Evolutionary conservation across 768 basidiomycete species (phyloP), one percentile per base, ranked within the genome.

Genomic region (Collybiopsis confluens): DNA sequence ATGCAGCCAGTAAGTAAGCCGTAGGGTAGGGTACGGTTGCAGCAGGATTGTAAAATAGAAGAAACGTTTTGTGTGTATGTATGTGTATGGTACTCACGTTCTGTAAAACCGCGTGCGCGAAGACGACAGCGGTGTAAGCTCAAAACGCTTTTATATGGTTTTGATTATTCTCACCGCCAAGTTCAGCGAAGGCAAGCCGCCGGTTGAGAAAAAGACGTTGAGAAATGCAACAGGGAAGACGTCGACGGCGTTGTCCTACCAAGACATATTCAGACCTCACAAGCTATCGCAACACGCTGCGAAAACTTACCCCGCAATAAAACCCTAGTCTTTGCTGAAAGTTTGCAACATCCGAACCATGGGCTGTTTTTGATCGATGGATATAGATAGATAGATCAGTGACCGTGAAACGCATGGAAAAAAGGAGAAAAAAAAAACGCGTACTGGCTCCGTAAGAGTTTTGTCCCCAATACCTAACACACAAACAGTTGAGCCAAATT

Each of bases 401-500:
- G 13, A n/a, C 6, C 5, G 30, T 33, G 30, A 33, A 33, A 33
- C 30, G 5, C 30, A 33, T 33, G 13, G 5, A 13, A 13, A 33
- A 33, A 13, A 5, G 30, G 13, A 33, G 6, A 33, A 33, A 13
- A 5, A 13, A 33, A 33, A 5, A 33, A 6, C 5, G 5, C 30
- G 13, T 33, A 33, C 30, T 71, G 9, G 85, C 86, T 37, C 86
- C 86, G 55, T 86, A 85, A 1, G 86, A 86, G 59, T 88, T 83
- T 65, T 89, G 85, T 54, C 86, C 88, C 83, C 83, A 88, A 63
- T 86, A 87, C 28, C 84, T 85, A 62, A n/a, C n/a, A n/a, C n/a
- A n/a, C n/a, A n/a, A n/a, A n/a, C n/a, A n/a, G n/a, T n/a, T n/a
- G n/a, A n/a, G n/a, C n/a, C n/a, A n/a, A n/a, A n/a, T n/a, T n/a